phyloP scores from a whole-genome alignment of 2,329 filamentous ascomycete species.

The Calonectria pseudoturangicola region DNA sequence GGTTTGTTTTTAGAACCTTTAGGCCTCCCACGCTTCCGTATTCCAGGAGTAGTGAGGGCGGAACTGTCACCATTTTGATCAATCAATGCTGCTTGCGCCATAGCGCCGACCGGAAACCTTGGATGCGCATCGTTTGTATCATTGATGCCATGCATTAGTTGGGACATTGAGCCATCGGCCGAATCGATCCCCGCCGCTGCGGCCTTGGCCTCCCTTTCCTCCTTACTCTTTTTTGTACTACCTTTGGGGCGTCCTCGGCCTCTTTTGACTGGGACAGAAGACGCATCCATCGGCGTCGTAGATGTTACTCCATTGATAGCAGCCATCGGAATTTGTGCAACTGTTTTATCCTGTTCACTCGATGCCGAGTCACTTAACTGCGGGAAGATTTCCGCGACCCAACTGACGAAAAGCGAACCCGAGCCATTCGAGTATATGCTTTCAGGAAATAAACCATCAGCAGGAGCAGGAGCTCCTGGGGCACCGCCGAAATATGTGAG shows the following conservation, averaged over 20 bases:
- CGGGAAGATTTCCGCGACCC: slow-evolving; percentile 79
- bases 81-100: slow-evolving; percentile 34
- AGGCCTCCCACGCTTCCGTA: slow-evolving; percentile 62
- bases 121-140: background rate
- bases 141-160: slow-evolving; percentile 20
- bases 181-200: slow-evolving; percentile 29
- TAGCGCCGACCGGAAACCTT: slow-evolving; percentile 34
- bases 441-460: slow-evolving; percentile 71
- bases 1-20: slow-evolving; percentile 68
- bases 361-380: slow-evolving; percentile 51
- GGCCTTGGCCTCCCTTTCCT: slow-evolving; percentile 65
- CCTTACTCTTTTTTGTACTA: slow-evolving; percentile 71
- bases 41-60: slow-evolving; percentile 47
- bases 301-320: slow-evolving; percentile 28
- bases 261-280: slow-evolving; percentile 60
- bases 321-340: background rate
- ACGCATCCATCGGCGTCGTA: slow-evolving; percentile 34
- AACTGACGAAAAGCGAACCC: slow-evolving; percentile 75
- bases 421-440: slow-evolving; percentile 75
- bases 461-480: slow-evolving; percentile 72
- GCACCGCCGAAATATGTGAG: slow-evolving; percentile 79
- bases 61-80: slow-evolving; percentile 44
- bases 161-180: slow-evolving; percentile 22
- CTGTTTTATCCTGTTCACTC: slow-evolving; percentile 50
- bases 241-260: slow-evolving; percentile 74